Evolutionary conservation across 768 basidiomycete species (phyloP).

Genomic region (Podaxis carcinomalis): DNA sequence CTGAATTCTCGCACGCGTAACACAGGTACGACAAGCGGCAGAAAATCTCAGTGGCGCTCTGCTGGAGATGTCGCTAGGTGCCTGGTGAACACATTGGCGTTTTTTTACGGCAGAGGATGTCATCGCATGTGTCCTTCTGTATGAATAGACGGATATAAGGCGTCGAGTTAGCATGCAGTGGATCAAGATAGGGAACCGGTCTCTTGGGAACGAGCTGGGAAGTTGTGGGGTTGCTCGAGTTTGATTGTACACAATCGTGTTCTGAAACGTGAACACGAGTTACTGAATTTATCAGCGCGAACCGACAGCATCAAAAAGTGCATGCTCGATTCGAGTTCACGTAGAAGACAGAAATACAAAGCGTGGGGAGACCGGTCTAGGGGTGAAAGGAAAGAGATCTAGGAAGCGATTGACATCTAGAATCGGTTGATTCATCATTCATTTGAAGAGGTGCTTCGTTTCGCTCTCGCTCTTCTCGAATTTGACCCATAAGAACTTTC

Average conservation of each 20-base stretch:
- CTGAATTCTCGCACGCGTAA: too few relatives aligned
- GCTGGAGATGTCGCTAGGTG: conserved; percentile 6
- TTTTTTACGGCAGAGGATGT: conserved; percentile 18
- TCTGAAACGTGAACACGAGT: background rate
- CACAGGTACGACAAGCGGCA: background rate
- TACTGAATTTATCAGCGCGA: background rate
- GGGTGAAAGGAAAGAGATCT: background rate
- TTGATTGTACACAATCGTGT: background rate
- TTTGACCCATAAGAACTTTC: background rate
- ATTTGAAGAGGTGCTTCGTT: background rate
- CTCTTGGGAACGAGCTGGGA: background rate
- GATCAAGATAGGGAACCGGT: background rate
- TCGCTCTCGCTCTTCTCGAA: background rate
- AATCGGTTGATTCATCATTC: background rate
- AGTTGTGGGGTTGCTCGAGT: background rate
- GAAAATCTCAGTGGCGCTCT: conserved; percentile 15
- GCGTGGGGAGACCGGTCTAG: background rate
- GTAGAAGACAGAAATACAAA: background rate
- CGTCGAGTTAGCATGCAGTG: background rate
- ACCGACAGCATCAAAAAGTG: background rate
- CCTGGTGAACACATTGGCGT: conserved; percentile 13
- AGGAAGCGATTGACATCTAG: background rate
- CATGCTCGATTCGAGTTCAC: background rate
- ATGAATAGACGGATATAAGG: conserved; percentile 17
- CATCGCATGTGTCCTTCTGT: conserved; percentile 2